Evolutionary conservation across 768 basidiomycete species (phyloP), one percentile per base, ranked within the genome.

Genomic region (Tulasnella sp.): DNA sequence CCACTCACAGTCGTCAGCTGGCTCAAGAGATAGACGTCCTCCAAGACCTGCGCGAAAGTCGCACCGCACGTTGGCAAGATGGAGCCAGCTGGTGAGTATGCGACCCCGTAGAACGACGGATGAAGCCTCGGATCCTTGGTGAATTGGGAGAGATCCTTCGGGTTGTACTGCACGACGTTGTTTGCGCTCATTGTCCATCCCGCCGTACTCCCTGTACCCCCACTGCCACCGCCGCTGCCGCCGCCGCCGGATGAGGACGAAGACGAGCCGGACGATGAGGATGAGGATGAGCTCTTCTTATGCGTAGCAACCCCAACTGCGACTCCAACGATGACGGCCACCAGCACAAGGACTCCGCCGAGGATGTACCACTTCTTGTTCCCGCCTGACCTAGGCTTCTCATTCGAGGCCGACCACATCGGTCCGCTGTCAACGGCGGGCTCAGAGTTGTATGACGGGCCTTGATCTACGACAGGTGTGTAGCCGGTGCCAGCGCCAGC

Each of bases 11-110:
- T 81, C 0, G 92, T 94, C 38, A 94, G 70, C 72, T 94, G 92
- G 34, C 91, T 92, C 65, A 94, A 71, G 41, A 90, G 76, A 83
- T 63, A 57, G 17, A 65, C 62, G 43, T 65, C 65, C 44, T 63
- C 59, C 15, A 63, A 62, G 49, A 65, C 65, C 44, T 53, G 24
- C 73, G 75, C 60, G 7, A 73, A 68, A 3, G 66, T 71, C 56
- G 77, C 83, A 9, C 83, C 84, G 64, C 88, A 91, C 31, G 78
- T 67, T 0, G 88, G 88, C 22, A 83, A 69, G 64, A 83, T 80
- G n/a, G 83, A 81, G 42, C 82, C 82, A 19, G 73, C 72, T 1
- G 92, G 91, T 0, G 89, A 91, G 70, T 94, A 94, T 0, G 92
- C 92, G 22, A 94, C 67, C 3, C 87, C 92, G 68, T 84, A 94